Evolutionary conservation across 495 filamentous ascomycete species (phyloP).

Genomic region (Podospora didyma): DNA sequence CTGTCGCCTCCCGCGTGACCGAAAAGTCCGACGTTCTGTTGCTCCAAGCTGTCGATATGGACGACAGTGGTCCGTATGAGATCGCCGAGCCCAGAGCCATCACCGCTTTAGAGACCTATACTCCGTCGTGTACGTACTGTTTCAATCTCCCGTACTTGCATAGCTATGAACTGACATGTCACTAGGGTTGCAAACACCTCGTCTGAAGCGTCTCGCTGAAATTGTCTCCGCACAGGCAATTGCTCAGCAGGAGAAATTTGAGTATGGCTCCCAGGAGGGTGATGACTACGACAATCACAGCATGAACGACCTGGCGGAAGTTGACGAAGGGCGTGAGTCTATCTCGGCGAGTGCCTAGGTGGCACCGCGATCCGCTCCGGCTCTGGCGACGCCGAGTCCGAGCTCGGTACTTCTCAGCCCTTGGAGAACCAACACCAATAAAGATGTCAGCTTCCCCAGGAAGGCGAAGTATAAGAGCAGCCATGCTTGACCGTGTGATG

Average conservation of each 20-base stretch:
- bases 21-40: slow-evolving; percentile 98
- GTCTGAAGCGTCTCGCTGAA: slow-evolving; percentile 90
- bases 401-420: slow-evolving; percentile 13
- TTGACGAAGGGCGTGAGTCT: slow-evolving; percentile 34
- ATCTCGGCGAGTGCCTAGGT: slow-evolving; percentile 30
- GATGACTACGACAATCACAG: slow-evolving; percentile 38
- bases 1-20: slow-evolving; percentile 92
- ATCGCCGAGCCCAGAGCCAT: slow-evolving; percentile 96
- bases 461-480: background rate
- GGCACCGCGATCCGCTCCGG: slow-evolving; percentile 13
- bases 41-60: slow-evolving; percentile 93
- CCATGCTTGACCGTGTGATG: background rate
- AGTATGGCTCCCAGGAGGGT: slow-evolving; percentile 34
- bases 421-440: slow-evolving; percentile 16
- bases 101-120: slow-evolving; percentile 95
- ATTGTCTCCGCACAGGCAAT: slow-evolving; percentile 96
- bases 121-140: slow-evolving; percentile 77
- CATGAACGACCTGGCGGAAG: slow-evolving; percentile 36
- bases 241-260: slow-evolving; percentile 83
- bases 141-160: background rate
- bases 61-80: slow-evolving; percentile 98
- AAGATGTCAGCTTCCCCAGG: background rate
- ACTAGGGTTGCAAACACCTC: slow-evolving; percentile 88
- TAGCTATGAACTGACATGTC: slow-evolving; percentile 10
- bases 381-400: slow-evolving; percentile 5